Conservation (phyloP, 495 filamentous ascomycete species). For the Pseudoneurospora amorphoporcata region DNA sequence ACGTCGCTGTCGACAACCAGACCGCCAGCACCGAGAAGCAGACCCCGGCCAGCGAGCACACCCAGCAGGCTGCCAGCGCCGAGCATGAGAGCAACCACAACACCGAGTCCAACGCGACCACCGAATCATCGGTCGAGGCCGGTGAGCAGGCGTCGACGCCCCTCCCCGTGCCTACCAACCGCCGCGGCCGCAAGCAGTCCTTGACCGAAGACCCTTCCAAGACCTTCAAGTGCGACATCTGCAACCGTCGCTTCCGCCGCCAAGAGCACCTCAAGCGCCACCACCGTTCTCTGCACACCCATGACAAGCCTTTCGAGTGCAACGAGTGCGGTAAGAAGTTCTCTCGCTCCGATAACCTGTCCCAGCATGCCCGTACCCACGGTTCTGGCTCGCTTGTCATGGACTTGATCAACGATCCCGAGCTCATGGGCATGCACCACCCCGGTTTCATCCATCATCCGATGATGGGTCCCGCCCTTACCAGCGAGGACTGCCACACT, state of each 20-base stretch:
- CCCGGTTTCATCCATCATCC: slow-evolving; percentile 9
- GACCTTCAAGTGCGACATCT: slow-evolving; percentile 93
- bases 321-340: slow-evolving; percentile 98
- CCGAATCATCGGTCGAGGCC: slow-evolving; percentile 16
- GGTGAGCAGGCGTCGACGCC: slow-evolving; percentile 26
- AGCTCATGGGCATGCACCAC: slow-evolving; percentile 22
- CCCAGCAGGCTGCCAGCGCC: slow-evolving; percentile 6
- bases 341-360: slow-evolving; percentile 92
- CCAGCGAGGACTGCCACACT: slow-evolving; percentile 46
- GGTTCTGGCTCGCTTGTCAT: slow-evolving; percentile 82
- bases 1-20: slow-evolving; percentile 31
- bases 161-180: slow-evolving; percentile 60
- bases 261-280: slow-evolving; percentile 99
- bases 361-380: slow-evolving; percentile 92
- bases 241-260: slow-evolving; percentile 92
- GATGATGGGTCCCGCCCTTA: slow-evolving; percentile 19
- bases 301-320: slow-evolving; percentile 98
- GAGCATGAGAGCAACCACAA: slow-evolving; percentile 2
- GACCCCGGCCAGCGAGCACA: slow-evolving; percentile 4
- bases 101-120: slow-evolving; percentile 16
- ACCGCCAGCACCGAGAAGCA: slow-evolving; percentile 30
- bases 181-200: slow-evolving; percentile 96
- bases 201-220: slow-evolving; percentile 97
- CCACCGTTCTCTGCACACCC: slow-evolving; percentile 94
- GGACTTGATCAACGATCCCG: slow-evolving; percentile 72